phyloP scores from a whole-genome alignment of 352 stramenopile genomes.

The Aphanomyces stellatus region DNA sequence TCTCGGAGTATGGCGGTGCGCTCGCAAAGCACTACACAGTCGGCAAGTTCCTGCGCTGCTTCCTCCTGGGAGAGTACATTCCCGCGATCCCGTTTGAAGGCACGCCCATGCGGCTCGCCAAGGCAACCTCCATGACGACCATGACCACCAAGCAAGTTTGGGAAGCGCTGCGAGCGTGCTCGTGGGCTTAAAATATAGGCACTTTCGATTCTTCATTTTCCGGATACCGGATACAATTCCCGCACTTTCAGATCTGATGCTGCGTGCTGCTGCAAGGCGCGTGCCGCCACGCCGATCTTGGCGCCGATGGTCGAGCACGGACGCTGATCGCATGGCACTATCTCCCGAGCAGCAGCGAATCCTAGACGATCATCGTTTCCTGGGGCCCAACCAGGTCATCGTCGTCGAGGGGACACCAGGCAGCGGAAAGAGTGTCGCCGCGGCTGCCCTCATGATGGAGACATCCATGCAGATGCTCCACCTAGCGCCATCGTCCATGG shows the following conservation, averaged over 20 bases:
- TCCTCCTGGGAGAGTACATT: constrained; percentile 15
- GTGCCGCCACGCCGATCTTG: not conserved
- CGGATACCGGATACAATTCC: not conserved
- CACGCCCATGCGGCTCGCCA: not conserved
- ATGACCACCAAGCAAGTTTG: not conserved
- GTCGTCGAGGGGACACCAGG: not conserved
- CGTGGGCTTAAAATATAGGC: not conserved
- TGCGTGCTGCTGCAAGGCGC: not conserved
- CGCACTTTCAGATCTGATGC: not conserved
- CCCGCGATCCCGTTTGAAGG: not conserved
- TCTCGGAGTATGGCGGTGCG: not conserved
- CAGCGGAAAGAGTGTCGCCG: not conserved
- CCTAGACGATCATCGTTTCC: not conserved
- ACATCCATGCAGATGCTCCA: not conserved
- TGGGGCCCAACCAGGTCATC: not conserved
- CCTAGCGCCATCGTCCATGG: not conserved
- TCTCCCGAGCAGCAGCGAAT: not conserved
- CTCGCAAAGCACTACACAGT: constrained; percentile 11
- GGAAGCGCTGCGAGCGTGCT: not conserved
- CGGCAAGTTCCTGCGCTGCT: constrained; percentile 14
- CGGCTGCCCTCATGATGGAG: not conserved
- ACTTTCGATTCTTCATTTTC: not conserved
- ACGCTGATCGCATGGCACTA: too few species aligned
- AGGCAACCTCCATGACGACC: not conserved
- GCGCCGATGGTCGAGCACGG: not conserved